A percentile compares a stretch with the other conserved stretches of the same genome.
Conservation (phyloP, 108 stramenopile genomes). For the Nannochloropsis gaditana region DNA sequence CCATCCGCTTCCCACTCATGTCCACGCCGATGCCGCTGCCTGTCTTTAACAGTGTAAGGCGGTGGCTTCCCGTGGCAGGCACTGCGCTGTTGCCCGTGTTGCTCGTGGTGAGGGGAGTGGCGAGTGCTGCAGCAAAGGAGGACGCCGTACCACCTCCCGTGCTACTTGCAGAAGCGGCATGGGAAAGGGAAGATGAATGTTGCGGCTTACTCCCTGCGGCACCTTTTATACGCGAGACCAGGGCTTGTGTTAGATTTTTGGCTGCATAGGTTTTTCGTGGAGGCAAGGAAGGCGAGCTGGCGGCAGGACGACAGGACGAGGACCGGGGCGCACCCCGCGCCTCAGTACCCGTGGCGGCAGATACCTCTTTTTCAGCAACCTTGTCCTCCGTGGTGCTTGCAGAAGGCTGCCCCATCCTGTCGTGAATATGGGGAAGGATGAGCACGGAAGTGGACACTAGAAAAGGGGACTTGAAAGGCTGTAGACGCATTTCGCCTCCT, state of each 20-base stretch:
- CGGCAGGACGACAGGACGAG: not conserved
- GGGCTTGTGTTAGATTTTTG: constrained; percentile 8
- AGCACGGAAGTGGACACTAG: not conserved
- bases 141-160: not conserved
- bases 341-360: not conserved
- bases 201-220: not conserved
- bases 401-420: constrained; percentile 12
- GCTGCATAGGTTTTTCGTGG: constrained; percentile 4
- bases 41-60: not conserved
- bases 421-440: not conserved
- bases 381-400: not conserved
- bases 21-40: not conserved
- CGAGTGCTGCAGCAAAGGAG: not conserved
- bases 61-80: not conserved
- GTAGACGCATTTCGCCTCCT: too few species aligned
- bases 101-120: not conserved
- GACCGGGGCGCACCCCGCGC: not conserved
- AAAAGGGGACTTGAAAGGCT: too few species aligned
- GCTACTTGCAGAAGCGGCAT: not conserved
- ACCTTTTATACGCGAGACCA: not conserved
- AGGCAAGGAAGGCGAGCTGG: not conserved
- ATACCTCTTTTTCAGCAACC: not conserved
- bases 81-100: not conserved
- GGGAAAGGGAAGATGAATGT: not conserved
- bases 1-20: not conserved